Base-by-base conservation (phyloP, 2,329 filamentous ascomycete genomes). In the Scleromitrula shiraiana region DNA sequence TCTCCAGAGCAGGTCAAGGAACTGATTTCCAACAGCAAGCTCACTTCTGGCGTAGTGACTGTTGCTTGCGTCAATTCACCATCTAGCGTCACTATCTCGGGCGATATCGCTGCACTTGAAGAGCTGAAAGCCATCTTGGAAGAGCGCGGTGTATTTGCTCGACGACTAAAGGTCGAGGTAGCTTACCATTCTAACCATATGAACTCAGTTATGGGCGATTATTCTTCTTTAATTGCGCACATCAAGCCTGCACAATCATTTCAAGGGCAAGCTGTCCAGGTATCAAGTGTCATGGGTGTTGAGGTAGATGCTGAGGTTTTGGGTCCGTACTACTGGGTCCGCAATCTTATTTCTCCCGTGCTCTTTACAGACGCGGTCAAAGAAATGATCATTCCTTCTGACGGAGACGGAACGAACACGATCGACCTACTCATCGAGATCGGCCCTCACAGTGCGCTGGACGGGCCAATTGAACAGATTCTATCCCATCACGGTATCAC, bases 251-350 rank as follows among this genome's bases (percentile, higher is more conserved):
- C 7, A 42, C 24, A 5, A 42, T 38, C 68, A 64, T 69, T 49
- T 74, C 71, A 0, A 67, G 70, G 1, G 65, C 72, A 14, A 64
- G 26, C 9, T 9, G 20, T 1, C 62, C 8, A 63, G 67, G 23
- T 4, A 37, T 20, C 3, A 20, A 36, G 5, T n/a, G 17, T 23
- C 9, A 17, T 20, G 5, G 24, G 42, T 4, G 51, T 70, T 1
- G 56, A 59, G 17, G 53, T 57, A 1, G 40, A 53, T 0, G n/a
- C n/a, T n/a, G n/a, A n/a, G n/a, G n/a, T n/a, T n/a, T n/a, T n/a
- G n/a, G n/a, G n/a, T n/a, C n/a, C n/a, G n/a, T n/a, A n/a, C n/a
- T 75, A 76, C 54, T 76, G 73, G 73, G 60, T 62, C 2, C 53
- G 60, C 5, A 76, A 75, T 46, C 56, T 76, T 54, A 60, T 68